phyloP scores from a whole-genome alignment of 345 rosid genomes.

The Reutealis trisperma region DNA sequence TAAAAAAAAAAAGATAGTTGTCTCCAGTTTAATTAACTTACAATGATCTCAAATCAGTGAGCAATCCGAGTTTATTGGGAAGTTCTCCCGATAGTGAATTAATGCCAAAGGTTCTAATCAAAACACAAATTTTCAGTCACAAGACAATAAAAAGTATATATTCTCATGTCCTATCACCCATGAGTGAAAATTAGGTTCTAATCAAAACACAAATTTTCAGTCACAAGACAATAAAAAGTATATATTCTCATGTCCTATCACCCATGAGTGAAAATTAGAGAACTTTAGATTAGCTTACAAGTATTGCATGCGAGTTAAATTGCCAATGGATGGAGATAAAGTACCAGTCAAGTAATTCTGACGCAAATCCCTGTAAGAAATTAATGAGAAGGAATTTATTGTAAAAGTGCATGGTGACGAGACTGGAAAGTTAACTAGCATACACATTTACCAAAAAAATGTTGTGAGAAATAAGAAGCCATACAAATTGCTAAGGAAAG shows the following conservation, averaged over 20 bases:
- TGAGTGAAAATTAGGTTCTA: neutral
- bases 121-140: neutral
- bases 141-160: neutral
- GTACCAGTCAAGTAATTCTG: constrained; percentile 53
- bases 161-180: neutral
- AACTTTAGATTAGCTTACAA: constrained; percentile 42
- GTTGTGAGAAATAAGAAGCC: constrained; percentile 1
- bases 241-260: neutral
- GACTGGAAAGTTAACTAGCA: too few relatives aligned
- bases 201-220: neutral
- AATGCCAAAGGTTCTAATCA: constrained; percentile 47
- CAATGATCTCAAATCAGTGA: constrained; percentile 49
- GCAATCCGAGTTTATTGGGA: constrained; percentile 67
- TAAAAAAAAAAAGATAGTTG: neutral
- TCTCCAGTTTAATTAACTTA: constrained; percentile 32
- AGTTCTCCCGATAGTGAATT: constrained; percentile 66
- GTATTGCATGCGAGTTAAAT: constrained; percentile 55
- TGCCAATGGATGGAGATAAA: constrained; percentile 49
- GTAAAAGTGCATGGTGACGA: too few relatives aligned
- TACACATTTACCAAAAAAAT: too few relatives aligned
- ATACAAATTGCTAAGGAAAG: constrained; percentile 48
- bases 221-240: neutral
- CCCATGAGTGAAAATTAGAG: neutral
- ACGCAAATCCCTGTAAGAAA: constrained; percentile 44
- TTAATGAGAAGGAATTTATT: neutral